A percentile compares a stretch with the other conserved stretches of the same genome.
These are phyloP conservation scores for Lagenidium giganteum DNA, from an alignment of 352 stramenopile species.

Conservation along the genomic window DNA sequence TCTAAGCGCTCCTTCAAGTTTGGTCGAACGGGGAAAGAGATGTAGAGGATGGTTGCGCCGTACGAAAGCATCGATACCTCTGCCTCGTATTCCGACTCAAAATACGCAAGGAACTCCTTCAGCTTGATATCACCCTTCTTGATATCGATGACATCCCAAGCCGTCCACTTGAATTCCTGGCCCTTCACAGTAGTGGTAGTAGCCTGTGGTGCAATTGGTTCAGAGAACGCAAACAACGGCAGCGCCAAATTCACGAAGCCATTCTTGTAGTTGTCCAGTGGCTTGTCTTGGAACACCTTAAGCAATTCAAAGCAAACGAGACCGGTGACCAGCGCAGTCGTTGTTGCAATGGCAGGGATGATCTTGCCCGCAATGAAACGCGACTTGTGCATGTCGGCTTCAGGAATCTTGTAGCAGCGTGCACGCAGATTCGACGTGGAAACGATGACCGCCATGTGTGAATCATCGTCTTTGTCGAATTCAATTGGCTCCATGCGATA, in stretches of 20 bases:
- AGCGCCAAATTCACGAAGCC: constrained; percentile 98
- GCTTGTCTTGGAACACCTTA: constrained; percentile 90
- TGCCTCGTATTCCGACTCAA: constrained; percentile 94
- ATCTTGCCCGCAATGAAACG: constrained; percentile 99
- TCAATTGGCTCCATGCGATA: constrained; percentile 94
- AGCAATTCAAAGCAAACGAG: constrained; percentile 98
- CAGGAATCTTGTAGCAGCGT: constrained; percentile 98
- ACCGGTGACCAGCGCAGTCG: constrained; percentile 97
- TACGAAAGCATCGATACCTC: constrained; percentile 99
- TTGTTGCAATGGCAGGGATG: constrained; percentile 99
- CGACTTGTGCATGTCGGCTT: constrained; percentile 96
- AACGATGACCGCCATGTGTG: constrained; percentile 98
- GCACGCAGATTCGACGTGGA: constrained; percentile 96
- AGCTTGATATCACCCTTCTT: constrained; percentile 96
- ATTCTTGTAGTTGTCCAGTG: constrained; percentile 97
- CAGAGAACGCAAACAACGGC: constrained; percentile 97
- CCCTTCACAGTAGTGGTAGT: constrained; percentile 92
- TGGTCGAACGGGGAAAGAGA: constrained; percentile 86
- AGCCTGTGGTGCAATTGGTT: constrained; percentile 92
- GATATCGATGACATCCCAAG: constrained; percentile 97
- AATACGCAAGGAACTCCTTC: constrained; percentile 93
- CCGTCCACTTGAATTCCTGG: constrained; percentile 96
- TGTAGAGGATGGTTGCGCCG: constrained; percentile 89
- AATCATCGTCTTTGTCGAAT: constrained; percentile 99
- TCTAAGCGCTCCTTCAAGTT: constrained; percentile 92